phyloP scores from a whole-genome alignment of 2,329 filamentous ascomycete genomes.

The Didymellaceae sp. region DNA sequence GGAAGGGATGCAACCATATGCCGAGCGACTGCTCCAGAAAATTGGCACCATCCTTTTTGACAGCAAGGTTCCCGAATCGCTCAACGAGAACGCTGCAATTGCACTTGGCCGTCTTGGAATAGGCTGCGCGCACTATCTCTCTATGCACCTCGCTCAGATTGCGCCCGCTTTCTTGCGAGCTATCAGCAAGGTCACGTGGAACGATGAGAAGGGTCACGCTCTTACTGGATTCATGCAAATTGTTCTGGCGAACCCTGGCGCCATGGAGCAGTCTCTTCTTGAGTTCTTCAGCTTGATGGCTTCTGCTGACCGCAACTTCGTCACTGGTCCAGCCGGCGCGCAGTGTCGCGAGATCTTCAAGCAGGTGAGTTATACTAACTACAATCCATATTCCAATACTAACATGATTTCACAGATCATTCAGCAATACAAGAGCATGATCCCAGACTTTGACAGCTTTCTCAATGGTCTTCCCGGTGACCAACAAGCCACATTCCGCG shows the following conservation, averaged over 20 bases:
- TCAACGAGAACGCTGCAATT: slow-evolving; percentile 93
- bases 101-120: slow-evolving; percentile 87
- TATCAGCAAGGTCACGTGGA: slow-evolving; percentile 84
- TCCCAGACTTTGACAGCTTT: slow-evolving; percentile 61
- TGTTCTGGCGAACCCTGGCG: slow-evolving; percentile 84
- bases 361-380: slow-evolving; percentile 57
- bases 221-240: slow-evolving; percentile 89
- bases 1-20: slow-evolving; percentile 74
- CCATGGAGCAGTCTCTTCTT: slow-evolving; percentile 84
- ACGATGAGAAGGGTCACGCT: slow-evolving; percentile 92
- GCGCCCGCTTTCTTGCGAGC: slow-evolving; percentile 80
- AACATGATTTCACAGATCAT: slow-evolving; percentile 52
- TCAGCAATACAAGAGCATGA: slow-evolving; percentile 61
- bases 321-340: slow-evolving; percentile 64
- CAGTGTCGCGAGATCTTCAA: slow-evolving; percentile 71
- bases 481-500: slow-evolving; percentile 53
- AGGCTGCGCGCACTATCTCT: slow-evolving; percentile 76
- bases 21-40: slow-evolving; percentile 76
- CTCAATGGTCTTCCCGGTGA: slow-evolving; percentile 54
- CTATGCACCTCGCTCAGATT: slow-evolving; percentile 79
- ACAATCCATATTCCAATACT: slow-evolving; percentile 12
- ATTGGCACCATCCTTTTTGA: slow-evolving; percentile 85
- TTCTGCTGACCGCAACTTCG: slow-evolving; percentile 64
- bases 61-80: slow-evolving; percentile 81
- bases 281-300: slow-evolving; percentile 87